phyloP scores from a whole-genome alignment of 495 filamentous ascomycete genomes.

The Pyronema omphalodes region DNA sequence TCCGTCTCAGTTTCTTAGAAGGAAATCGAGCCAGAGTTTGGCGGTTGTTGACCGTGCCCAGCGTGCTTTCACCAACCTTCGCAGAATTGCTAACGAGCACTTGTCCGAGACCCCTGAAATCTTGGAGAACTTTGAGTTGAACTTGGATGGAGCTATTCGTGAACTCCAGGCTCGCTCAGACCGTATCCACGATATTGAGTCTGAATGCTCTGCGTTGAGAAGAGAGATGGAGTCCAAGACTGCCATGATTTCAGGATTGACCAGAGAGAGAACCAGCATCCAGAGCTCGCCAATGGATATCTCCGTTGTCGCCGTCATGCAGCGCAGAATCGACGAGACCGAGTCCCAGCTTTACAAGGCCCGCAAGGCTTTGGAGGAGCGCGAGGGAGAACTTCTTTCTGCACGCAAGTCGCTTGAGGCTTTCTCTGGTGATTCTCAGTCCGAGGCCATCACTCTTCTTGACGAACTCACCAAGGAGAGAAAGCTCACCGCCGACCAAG shows the following conservation, averaged over 20 bases:
- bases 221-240: conserved; percentile 94
- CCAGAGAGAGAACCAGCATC: conserved; percentile 76
- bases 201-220: conserved; percentile 62
- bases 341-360: conserved; percentile 61
- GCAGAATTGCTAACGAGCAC: conserved; percentile 70
- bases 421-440: conserved; percentile 21
- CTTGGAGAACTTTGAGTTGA: conserved; percentile 82
- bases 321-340: conserved; percentile 69
- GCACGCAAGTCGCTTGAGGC: conserved; percentile 25
- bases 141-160: conserved; percentile 81
- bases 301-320: conserved; percentile 69
- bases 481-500: conserved; percentile 31
- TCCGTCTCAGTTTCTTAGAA: conserved; percentile 56
- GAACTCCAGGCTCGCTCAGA: conserved; percentile 77
- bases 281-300: conserved; percentile 74
- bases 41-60: conserved; percentile 81
- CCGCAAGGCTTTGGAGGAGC: conserved; percentile 47
- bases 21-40: conserved; percentile 85
- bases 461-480: conserved; percentile 28
- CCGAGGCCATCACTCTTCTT: conserved; percentile 25
- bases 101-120: conserved; percentile 65
- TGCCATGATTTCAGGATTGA: conserved; percentile 82
- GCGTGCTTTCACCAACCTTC: conserved; percentile 73
- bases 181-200: conserved; percentile 72
- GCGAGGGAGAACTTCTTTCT: conserved; percentile 53